Conservation (phyloP, 1,284 basidiomycete species). For the Rhodofomes roseus region DNA sequence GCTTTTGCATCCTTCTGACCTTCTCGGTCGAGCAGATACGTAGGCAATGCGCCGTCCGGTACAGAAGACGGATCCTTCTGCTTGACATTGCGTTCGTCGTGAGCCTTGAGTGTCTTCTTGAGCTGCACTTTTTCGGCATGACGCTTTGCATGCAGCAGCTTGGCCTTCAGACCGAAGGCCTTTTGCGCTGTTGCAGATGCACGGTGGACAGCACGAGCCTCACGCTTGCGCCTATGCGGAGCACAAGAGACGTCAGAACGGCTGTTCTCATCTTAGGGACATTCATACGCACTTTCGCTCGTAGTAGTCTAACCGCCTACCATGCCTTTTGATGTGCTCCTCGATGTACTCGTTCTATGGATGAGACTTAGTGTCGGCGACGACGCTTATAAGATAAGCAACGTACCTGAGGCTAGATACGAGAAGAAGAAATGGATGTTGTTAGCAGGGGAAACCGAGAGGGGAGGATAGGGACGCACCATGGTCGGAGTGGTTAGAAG, state of each 20-base stretch:
- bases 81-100: slow-evolving; percentile 98
- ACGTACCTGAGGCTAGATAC: slow-evolving; percentile 63
- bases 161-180: slow-evolving; percentile 95
- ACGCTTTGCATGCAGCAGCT: slow-evolving; percentile 93
- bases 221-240: slow-evolving; percentile 79
- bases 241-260: not conserved
- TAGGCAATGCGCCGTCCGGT: slow-evolving; percentile 87
- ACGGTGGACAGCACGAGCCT: slow-evolving; percentile 89
- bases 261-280: not conserved
- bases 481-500: not conserved
- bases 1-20: slow-evolving; percentile 98
- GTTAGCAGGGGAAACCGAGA: not conserved
- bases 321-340: slow-evolving; percentile 86
- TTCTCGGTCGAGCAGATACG: slow-evolving; percentile 96
- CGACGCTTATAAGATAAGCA: not conserved
- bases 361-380: not conserved
- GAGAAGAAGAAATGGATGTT: slow-evolving; percentile 11
- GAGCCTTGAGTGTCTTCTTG: slow-evolving; percentile 98
- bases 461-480: not conserved
- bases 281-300: slow-evolving; percentile 67
- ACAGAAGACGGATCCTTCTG: slow-evolving; percentile 81
- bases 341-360: slow-evolving; percentile 87
- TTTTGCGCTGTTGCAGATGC: slow-evolving; percentile 89
- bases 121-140: slow-evolving; percentile 98
- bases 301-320: slow-evolving; percentile 81